Percentiles rank a stretch among this genome's conserved stretches.
phyloP scores from a whole-genome alignment of 2,329 filamentous ascomycete species.

The Metarhizium anisopliae region DNA sequence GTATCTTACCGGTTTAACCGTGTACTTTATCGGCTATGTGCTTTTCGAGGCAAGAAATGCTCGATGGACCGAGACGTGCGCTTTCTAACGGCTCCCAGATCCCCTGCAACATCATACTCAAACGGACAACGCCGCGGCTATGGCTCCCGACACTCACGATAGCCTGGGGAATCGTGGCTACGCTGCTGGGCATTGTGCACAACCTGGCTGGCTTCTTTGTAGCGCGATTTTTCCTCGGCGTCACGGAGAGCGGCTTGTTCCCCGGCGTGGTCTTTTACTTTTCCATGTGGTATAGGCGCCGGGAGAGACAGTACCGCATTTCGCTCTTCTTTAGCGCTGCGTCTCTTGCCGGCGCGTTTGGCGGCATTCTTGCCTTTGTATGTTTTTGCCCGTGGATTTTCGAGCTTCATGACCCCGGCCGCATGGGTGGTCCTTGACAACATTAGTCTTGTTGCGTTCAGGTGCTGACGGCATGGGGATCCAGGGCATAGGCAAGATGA shows the following conservation, averaged over 20 bases:
- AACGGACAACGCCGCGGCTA: conserved; percentile 46
- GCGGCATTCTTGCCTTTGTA: conserved; percentile 46
- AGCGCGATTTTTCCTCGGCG: conserved; percentile 46
- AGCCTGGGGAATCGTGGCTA: conserved; percentile 46
- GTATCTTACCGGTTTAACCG: not conserved
- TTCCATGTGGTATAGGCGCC: conserved; percentile 47
- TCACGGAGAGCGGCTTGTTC: conserved; percentile 43
- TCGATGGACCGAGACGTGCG: conserved; percentile 15
- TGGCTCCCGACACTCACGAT: conserved; percentile 51
- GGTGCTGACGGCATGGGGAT: not conserved
- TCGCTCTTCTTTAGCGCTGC: conserved; percentile 48
- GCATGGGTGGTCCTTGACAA: not conserved
- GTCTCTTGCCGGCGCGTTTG: conserved; percentile 46
- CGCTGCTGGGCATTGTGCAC: conserved; percentile 37
- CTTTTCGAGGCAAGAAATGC: conserved; percentile 18
- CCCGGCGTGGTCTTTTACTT: conserved; percentile 42
- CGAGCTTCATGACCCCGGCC: not conserved
- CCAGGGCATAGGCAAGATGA: conserved; percentile 45
- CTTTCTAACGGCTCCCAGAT: conserved; percentile 26
- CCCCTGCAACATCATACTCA: conserved; percentile 54
- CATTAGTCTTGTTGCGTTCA: not conserved
- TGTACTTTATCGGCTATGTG: conserved; percentile 17
- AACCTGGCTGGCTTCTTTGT: conserved; percentile 42
- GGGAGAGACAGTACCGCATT: conserved; percentile 44
- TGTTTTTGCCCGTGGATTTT: not conserved